These are phyloP conservation scores for Maudiozyma bulderi DNA, from an alignment of 805 yeast genomes.

Conservation along the genomic window DNA sequence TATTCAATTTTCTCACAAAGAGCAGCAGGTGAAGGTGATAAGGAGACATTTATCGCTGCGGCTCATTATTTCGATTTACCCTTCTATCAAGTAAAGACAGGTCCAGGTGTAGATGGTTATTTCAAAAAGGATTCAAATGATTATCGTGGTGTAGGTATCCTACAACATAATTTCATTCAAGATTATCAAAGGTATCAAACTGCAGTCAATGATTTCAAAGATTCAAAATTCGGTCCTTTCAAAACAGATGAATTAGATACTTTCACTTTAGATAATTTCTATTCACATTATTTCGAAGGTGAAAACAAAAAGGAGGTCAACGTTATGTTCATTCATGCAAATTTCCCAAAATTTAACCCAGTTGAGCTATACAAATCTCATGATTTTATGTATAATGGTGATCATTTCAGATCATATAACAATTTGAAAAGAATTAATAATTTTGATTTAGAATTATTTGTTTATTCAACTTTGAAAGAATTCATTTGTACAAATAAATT, in stretches of 20 bases:
- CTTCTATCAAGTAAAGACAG: constrained; percentile 40
- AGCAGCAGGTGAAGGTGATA: constrained; percentile 72
- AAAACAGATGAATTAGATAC: neutral
- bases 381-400: constrained; percentile 13
- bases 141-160: constrained; percentile 67
- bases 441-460: constrained; percentile 21
- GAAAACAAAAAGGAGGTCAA: constrained; percentile 6
- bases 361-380: constrained; percentile 13
- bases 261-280: constrained; percentile 4
- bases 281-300: constrained; percentile 6
- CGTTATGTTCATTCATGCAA: constrained; percentile 33
- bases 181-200: constrained; percentile 34
- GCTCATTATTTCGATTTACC: constrained; percentile 40
- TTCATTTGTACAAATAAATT: constrained; percentile 4
- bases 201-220: constrained; percentile 8
- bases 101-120: constrained; percentile 33
- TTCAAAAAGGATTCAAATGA: constrained; percentile 13
- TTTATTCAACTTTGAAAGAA: constrained; percentile 2
- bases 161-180: constrained; percentile 59
- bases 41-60: constrained; percentile 64
- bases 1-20: constrained; percentile 68
- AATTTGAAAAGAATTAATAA: constrained; percentile 10
- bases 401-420: constrained; percentile 10
- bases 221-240: constrained; percentile 2
- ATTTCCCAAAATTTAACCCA: constrained; percentile 34